These are phyloP conservation scores for Ophiosphaerella herpotricha DNA, from an alignment of 2,329 filamentous ascomycete species.

Conservation along the genomic window DNA sequence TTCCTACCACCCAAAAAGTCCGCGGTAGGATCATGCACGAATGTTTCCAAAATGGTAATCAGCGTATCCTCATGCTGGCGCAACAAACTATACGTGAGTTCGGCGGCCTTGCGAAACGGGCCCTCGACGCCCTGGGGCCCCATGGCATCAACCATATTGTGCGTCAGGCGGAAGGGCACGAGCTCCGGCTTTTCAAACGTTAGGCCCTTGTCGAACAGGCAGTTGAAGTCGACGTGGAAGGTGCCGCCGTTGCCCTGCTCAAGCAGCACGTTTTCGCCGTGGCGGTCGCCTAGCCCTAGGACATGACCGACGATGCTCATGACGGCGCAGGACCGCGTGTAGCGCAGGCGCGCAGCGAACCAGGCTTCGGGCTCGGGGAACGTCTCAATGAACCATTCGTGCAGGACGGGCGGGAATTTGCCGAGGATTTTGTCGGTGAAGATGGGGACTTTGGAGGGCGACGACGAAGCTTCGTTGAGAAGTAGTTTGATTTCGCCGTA, in stretches of 20 bases:
- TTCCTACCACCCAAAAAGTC: slow-evolving; percentile 79
- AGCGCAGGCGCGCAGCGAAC: slow-evolving; percentile 86
- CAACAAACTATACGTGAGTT: slow-evolving; percentile 82
- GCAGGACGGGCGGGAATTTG: slow-evolving; percentile 83
- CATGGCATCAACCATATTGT: slow-evolving; percentile 99
- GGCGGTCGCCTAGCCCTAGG: slow-evolving; percentile 87
- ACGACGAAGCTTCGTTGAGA: slow-evolving; percentile 68
- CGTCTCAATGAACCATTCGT: slow-evolving; percentile 93
- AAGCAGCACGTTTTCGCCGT: slow-evolving; percentile 95
- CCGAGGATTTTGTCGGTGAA: slow-evolving; percentile 70
- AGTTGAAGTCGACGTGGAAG: slow-evolving; percentile 99
- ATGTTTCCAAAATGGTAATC: slow-evolving; percentile 96
- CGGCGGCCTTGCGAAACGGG: slow-evolving; percentile 87
- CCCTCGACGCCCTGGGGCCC: slow-evolving; percentile 91
- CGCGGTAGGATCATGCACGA: slow-evolving; percentile 94
- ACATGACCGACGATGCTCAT: slow-evolving; percentile 99
- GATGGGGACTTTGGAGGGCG: slow-evolving; percentile 65
- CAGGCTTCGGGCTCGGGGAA: slow-evolving; percentile 92
- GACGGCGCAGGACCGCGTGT: slow-evolving; percentile 91
- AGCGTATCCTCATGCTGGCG: slow-evolving; percentile 93
- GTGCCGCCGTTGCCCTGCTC: slow-evolving; percentile 92
- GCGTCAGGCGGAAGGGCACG: slow-evolving; percentile 94
- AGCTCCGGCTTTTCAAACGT: slow-evolving; percentile 94
- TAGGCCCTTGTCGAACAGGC: slow-evolving; percentile 95
- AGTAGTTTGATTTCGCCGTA: slow-evolving; percentile 66